Evolutionary conservation across 345 rosid genomes (phyloP).

Genomic region (Hirschfeldia incana): DNA sequence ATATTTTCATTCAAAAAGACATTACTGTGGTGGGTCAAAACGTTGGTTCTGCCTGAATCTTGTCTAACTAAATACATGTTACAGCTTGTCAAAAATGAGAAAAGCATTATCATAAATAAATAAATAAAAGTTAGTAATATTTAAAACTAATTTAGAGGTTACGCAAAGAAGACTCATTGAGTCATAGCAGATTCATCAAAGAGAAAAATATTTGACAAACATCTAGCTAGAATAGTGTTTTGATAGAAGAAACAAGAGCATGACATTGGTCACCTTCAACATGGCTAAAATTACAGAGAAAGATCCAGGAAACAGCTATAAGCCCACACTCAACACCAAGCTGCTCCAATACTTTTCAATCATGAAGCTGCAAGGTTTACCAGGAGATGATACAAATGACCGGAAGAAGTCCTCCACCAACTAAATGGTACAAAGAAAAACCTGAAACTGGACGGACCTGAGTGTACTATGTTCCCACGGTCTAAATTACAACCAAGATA

Average conservation of each 20-base stretch:
- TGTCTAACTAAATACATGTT: background rate
- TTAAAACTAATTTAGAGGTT: background rate
- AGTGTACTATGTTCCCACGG: constrained; percentile 92
- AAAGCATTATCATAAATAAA: background rate
- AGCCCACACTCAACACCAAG: background rate
- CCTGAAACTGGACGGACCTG: constrained; percentile 48
- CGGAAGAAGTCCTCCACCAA: constrained; percentile 95
- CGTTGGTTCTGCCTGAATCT: background rate
- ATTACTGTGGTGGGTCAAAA: background rate
- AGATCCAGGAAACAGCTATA: background rate
- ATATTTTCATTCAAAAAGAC: background rate
- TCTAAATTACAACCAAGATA: constrained; percentile 72
- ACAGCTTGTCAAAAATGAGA: background rate
- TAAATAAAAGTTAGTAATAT: background rate
- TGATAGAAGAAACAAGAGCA: background rate
- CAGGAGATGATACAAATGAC: constrained; percentile 87
- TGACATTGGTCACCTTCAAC: background rate
- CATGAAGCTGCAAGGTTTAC: constrained; percentile 28
- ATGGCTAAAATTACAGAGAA: background rate
- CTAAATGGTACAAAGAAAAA: constrained; percentile 41
- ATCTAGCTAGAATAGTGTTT: background rate
- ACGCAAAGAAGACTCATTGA: background rate
- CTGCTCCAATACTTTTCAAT: background rate
- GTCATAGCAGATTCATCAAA: background rate
- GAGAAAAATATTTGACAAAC: background rate